Percentiles rank a stretch among this genome's conserved stretches.
Evolutionary conservation across 345 rosid species (phyloP).

Genomic region (Melaleuca alternifolia): DNA sequence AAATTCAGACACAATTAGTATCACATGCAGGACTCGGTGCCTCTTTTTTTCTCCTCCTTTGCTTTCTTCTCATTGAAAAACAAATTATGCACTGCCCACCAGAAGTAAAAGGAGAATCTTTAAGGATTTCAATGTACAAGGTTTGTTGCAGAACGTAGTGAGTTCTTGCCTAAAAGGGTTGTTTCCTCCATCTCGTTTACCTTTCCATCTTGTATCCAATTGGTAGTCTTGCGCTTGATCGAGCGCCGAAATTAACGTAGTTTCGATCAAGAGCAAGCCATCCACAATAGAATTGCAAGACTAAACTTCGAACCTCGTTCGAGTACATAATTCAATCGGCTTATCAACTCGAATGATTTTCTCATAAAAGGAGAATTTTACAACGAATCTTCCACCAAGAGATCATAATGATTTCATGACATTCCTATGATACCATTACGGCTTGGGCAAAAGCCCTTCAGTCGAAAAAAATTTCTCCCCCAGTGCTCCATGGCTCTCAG

Average conservation of each 20-base stretch:
- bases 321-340: not conserved
- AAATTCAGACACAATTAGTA: not conserved
- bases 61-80: not conserved
- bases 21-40: not conserved
- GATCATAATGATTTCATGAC: not conserved
- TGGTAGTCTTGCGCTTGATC: not conserved
- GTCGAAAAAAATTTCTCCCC: not conserved
- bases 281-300: not conserved
- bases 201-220: not conserved
- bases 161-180: not conserved
- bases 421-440: not conserved
- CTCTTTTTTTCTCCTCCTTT: not conserved
- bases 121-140: not conserved
- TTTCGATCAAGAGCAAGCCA: not conserved
- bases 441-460: not conserved
- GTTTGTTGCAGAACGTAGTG: accelerated
- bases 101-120: not conserved
- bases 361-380: not conserved
- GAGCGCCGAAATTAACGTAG: not conserved
- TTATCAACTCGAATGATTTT: not conserved
- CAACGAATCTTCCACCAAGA: not conserved
- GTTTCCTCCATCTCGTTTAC: not conserved
- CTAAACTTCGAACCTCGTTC: not conserved
- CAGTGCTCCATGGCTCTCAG: not conserved
- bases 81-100: not conserved